Evolutionary conservation across 2,329 filamentous ascomycete species (phyloP).

Genomic region (Mycosphaerelloides madeirae): DNA sequence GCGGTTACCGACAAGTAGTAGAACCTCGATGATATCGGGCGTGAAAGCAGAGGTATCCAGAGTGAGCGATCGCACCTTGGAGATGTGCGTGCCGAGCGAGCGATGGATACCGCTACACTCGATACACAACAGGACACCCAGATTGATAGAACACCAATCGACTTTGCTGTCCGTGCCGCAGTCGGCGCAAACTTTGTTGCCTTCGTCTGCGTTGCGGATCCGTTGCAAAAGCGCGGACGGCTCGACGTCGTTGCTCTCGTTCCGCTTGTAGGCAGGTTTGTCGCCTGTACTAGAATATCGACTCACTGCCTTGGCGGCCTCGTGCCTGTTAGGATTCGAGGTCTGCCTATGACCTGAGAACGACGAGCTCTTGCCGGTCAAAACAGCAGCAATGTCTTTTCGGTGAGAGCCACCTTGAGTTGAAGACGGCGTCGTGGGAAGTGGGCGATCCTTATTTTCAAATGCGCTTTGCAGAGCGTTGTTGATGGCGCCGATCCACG

Average conservation of each 20-base stretch:
- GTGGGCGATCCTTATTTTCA: constrained; percentile 61
- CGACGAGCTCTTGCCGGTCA: constrained; percentile 86
- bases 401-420: constrained; percentile 55
- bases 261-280: constrained; percentile 67
- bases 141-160: constrained; percentile 98
- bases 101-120: constrained; percentile 97
- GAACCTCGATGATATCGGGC: constrained; percentile 89
- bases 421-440: constrained; percentile 38
- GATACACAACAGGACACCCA: constrained; percentile 93
- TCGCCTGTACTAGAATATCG: constrained; percentile 89
- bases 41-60: constrained; percentile 96
- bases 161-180: constrained; percentile 89
- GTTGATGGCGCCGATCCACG: constrained; percentile 94
- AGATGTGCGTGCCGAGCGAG: constrained; percentile 94
- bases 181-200: constrained; percentile 90
- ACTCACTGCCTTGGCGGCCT: constrained; percentile 56
- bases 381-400: constrained; percentile 84
- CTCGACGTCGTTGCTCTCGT: constrained; percentile 72
- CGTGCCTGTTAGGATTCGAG: constrained; percentile 40
- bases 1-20: constrained; percentile 86
- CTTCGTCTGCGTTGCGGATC: constrained; percentile 83
- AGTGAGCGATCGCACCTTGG: constrained; percentile 91
- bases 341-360: constrained; percentile 53
- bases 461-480: constrained; percentile 95
- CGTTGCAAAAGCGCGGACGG: constrained; percentile 74